These are phyloP conservation scores for Ascochyta fabae DNA, from an alignment of 2,329 filamentous ascomycete genomes.

Conservation along the genomic window DNA sequence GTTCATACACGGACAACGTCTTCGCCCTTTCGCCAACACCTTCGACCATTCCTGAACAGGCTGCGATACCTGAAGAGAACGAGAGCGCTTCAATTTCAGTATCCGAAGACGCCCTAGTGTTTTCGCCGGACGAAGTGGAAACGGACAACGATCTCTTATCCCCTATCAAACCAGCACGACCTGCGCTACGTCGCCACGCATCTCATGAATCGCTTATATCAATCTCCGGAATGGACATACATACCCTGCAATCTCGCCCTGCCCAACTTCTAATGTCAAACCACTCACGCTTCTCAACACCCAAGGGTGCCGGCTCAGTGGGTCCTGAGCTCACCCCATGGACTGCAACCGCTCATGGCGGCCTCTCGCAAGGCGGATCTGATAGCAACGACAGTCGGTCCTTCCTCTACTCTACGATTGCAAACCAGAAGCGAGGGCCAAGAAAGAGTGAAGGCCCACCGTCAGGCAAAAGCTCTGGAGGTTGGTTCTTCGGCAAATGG, in stretches of 20 bases:
- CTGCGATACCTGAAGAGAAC: conserved; percentile 46
- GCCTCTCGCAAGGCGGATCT: conserved; percentile 55
- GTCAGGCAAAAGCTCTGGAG: conserved; percentile 62
- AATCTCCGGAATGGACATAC: conserved; percentile 85
- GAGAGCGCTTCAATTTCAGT: conserved; percentile 32
- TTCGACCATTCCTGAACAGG: conserved; percentile 30
- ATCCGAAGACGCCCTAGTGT: conserved; percentile 22
- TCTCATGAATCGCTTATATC: conserved; percentile 93
- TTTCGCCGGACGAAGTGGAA: conserved; percentile 34
- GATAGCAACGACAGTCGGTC: conserved; percentile 66
- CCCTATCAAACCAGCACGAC: conserved; percentile 44
- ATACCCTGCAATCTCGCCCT: conserved; percentile 76
- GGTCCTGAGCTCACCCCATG: conserved; percentile 53
- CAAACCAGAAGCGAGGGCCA: conserved; percentile 34
- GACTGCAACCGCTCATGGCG: conserved; percentile 56
- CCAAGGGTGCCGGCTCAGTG: conserved; percentile 52
- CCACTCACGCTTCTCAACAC: conserved; percentile 58
- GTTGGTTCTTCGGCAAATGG: conserved; percentile 71
- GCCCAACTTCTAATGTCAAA: conserved; percentile 71
- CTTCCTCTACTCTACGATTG: conserved; percentile 41
- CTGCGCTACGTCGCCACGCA: conserved; percentile 66
- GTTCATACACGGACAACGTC: conserved; percentile 39
- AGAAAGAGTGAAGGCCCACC: conserved; percentile 24
- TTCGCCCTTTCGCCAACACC: conserved; percentile 37
- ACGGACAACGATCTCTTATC: conserved; percentile 43